These are phyloP conservation scores for Arxiozyma slooffiae DNA, from an alignment of 1,139 yeast species.

Conservation along the genomic window DNA sequence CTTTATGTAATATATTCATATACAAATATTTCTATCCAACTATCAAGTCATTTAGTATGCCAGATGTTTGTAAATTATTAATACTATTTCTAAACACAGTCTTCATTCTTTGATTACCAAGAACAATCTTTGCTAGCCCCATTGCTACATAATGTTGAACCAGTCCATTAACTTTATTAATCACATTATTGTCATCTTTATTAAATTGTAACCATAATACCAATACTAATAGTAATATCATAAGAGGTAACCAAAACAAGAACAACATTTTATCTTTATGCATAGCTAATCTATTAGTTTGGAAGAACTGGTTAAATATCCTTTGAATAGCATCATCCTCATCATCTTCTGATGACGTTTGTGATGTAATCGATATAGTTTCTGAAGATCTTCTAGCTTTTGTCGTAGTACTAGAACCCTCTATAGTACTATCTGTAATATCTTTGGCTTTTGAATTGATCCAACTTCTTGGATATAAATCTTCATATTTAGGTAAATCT, in stretches of 20 bases:
- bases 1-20: neutral
- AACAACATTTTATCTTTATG: constrained; percentile 77
- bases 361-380: constrained; percentile 25
- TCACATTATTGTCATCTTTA: constrained; percentile 23
- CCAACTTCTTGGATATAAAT: constrained; percentile 50
- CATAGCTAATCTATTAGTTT: constrained; percentile 49
- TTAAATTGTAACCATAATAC: constrained; percentile 47
- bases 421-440: constrained; percentile 21
- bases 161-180: constrained; percentile 22
- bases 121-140: constrained; percentile 49
- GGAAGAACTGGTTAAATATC: constrained; percentile 45
- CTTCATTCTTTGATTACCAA: constrained; percentile 60
- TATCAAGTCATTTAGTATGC: constrained; percentile 17
- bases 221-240: constrained; percentile 43
- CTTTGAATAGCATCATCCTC: constrained; percentile 45
- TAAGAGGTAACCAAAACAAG: constrained; percentile 78
- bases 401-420: constrained; percentile 7
- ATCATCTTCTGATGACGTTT: constrained; percentile 21
- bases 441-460: constrained; percentile 10
- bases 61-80: constrained; percentile 20
- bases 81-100: constrained; percentile 39
- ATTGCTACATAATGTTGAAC: constrained; percentile 43
- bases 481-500: constrained; percentile 68
- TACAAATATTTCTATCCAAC: constrained; percentile 4
- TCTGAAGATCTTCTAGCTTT: neutral